Percentiles rank a stretch among this genome's conserved stretches.
Conservation (phyloP, 148 eudicot genomes). For the Nepenthes mirabilis region DNA sequence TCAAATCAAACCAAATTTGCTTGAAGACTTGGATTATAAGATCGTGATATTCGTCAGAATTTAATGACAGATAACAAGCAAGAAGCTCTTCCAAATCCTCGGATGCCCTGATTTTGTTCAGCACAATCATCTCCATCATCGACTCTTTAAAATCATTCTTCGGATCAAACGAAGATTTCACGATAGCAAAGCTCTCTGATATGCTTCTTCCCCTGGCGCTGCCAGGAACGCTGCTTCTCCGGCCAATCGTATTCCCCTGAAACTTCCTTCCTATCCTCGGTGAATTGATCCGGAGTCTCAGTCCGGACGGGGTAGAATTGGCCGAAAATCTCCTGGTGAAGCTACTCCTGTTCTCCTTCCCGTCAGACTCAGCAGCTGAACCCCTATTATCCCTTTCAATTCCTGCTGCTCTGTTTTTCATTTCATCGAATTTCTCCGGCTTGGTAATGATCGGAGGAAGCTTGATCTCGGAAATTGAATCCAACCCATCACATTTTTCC, state of each 20-base stretch:
- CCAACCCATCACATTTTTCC: slow-evolving; percentile 2
- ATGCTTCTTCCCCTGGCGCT: slow-evolving; percentile 12
- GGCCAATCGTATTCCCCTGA: slow-evolving; percentile 12
- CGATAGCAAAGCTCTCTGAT: slow-evolving; percentile 59
- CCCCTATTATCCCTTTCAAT: neutral
- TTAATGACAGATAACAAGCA: slow-evolving; percentile 67
- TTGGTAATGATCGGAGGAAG: slow-evolving; percentile 48
- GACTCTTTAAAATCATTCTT: slow-evolving; percentile 56
- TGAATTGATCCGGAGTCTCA: slow-evolving; percentile 46
- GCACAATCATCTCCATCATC: slow-evolving; percentile 80
- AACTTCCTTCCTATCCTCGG: slow-evolving; percentile 39
- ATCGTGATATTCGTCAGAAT: slow-evolving; percentile 64
- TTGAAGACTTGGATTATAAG: slow-evolving; percentile 61
- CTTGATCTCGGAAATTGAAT: neutral
- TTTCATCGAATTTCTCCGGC: slow-evolving; percentile 3
- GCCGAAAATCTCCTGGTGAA: slow-evolving; percentile 4
- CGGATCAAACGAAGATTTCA: slow-evolving; percentile 54
- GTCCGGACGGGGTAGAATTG: slow-evolving; percentile 16
- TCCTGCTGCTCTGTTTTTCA: neutral
- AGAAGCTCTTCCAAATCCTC: slow-evolving; percentile 72
- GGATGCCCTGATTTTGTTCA: slow-evolving; percentile 31
- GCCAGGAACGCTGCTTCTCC: slow-evolving; percentile 12
- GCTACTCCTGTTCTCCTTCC: slow-evolving; percentile 3
- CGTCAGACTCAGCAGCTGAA: neutral
- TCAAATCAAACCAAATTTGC: slow-evolving; percentile 68